A percentile compares a stretch with the other conserved stretches of the same genome.
phyloP scores from a whole-genome alignment of 1,284 basidiomycete genomes.

The Porogramme epimiltina region DNA sequence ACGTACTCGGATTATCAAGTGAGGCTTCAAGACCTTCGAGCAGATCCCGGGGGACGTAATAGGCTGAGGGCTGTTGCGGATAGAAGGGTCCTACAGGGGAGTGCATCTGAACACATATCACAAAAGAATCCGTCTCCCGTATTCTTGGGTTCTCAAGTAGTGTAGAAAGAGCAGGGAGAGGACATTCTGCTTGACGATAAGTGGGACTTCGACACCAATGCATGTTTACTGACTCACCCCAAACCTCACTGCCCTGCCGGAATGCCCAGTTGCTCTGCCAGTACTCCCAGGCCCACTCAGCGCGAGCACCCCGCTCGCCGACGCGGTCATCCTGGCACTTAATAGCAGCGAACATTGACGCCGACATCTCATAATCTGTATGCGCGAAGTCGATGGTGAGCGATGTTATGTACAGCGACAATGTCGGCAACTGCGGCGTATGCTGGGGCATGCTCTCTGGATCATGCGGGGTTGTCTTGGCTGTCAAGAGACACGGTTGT shows the following conservation, averaged over 20 bases:
- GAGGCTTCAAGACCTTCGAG: conserved; percentile 64
- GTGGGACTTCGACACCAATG: no score
- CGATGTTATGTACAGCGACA: conserved; percentile 72
- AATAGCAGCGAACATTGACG: conserved; percentile 74
- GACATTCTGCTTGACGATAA: conserved; percentile 48
- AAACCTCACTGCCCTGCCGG: conserved; percentile 68
- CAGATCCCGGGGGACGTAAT: conserved; percentile 63
- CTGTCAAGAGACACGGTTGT: conserved; percentile 4
- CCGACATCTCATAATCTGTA: conserved; percentile 58
- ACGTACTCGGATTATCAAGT: conserved; percentile 64
- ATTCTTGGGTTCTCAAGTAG: conserved; percentile 63
- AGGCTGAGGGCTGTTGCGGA: conserved; percentile 65
- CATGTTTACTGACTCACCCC: conserved; percentile 45
- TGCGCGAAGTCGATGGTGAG: conserved; percentile 61
- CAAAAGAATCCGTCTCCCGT: conserved; percentile 61
- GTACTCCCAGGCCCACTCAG: conserved; percentile 75
- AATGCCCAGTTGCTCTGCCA: conserved; percentile 71
- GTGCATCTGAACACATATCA: conserved; percentile 72
- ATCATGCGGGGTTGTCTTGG: conserved; percentile 16
- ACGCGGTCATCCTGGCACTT: conserved; percentile 63
- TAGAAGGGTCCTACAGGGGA: conserved; percentile 65
- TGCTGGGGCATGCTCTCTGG: conserved; percentile 13
- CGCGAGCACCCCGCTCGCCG: conserved; percentile 63
- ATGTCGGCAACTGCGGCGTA: conserved; percentile 31
- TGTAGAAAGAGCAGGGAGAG: conserved; percentile 62